Evolutionary conservation across 1,284 basidiomycete genomes (phyloP).

Genomic region (Apiotrichum gamsii): DNA sequence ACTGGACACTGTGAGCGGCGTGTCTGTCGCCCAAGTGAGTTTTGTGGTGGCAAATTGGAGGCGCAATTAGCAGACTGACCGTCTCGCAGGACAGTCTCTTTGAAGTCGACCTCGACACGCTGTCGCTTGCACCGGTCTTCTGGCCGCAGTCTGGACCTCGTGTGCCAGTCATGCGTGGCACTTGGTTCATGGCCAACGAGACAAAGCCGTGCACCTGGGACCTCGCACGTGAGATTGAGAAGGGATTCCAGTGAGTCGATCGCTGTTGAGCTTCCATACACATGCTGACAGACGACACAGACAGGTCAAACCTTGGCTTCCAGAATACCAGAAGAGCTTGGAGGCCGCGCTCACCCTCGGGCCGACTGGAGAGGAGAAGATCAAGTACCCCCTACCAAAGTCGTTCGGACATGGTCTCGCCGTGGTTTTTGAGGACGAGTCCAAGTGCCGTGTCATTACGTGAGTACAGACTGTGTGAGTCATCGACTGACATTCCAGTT

Average conservation of each 20-base stretch:
- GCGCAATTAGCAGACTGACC: background rate
- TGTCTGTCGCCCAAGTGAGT: conserved; percentile 46
- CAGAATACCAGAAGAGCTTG: conserved; percentile 52
- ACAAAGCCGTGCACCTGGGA: conserved; percentile 49
- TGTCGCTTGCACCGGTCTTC: conserved; percentile 52
- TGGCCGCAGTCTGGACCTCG: conserved; percentile 51
- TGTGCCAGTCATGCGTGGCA: conserved; percentile 51
- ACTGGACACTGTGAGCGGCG: conserved; percentile 39
- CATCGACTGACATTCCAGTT: conserved; percentile 18
- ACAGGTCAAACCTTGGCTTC: conserved; percentile 45
- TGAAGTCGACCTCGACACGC: conserved; percentile 40
- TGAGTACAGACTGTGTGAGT: conserved; percentile 21
- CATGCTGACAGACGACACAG: conserved; percentile 19
- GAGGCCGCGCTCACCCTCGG: conserved; percentile 50
- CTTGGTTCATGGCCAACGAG: conserved; percentile 52
- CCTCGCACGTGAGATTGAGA: conserved; percentile 52
- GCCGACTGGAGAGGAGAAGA: conserved; percentile 52
- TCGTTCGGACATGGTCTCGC: conserved; percentile 43
- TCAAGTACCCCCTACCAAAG: conserved; percentile 48
- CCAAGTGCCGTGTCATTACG: conserved; percentile 48
- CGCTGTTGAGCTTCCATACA: too few species aligned
- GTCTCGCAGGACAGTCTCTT: conserved; percentile 45
- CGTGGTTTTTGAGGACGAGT: conserved; percentile 52
- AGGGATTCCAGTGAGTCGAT: conserved; percentile 44
- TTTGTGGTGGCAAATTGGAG: conserved; percentile 8